Evolutionary conservation across 108 stramenopile species (phyloP), one percentile per base, ranked within the genome.

Genomic region (Seminavis robusta): DNA sequence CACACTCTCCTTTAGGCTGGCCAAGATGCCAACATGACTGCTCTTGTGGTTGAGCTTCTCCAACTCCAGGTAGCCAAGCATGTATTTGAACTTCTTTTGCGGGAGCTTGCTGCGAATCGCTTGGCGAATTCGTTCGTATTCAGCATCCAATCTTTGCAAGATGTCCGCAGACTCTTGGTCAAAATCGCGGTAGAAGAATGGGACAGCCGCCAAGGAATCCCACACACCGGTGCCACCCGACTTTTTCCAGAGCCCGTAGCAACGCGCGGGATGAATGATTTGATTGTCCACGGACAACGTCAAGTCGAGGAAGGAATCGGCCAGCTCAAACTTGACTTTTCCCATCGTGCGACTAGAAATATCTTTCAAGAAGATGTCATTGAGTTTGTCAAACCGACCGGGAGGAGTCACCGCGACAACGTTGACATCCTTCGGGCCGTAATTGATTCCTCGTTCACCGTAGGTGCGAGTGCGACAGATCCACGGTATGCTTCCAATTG

Each of bases 281-380:
- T 77, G 76, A 36, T 77, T 77, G 39, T 77, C 75, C 13, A 76
- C 75, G 30, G 58, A 61, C 15, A 76, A 36, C 9, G 75, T 76
- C 25, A 76, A 31, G 1, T 69, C 71, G 5, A 76, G 56, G 55
- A 76, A 76, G 10, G 53, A 56, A 31, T 68, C 69, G 9, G 75
- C 75, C 46, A 71, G 75, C 15, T 58, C 43, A 36, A 76, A 71
- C 15, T 43, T 50, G 19, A 69, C 75, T 19, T 62, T 63, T 0
- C 60, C 59, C 27, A 61, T 51, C 61, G 49, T 51, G 19, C 55
- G 59, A 2, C 32, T 25, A 21, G 46, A 38, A 20, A 76, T 67
- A 38, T 76, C 70, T 20, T 76, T 44, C 15, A 76, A 54, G 30
- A 76, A 63, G 52, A 68, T 62, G 8, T 61, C 30, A 20, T 72